Percentiles rank a stretch among this genome's conserved stretches.
Evolutionary conservation across 2,329 filamentous ascomycete species (phyloP).

Genomic region (Ceratocystis papillata): DNA sequence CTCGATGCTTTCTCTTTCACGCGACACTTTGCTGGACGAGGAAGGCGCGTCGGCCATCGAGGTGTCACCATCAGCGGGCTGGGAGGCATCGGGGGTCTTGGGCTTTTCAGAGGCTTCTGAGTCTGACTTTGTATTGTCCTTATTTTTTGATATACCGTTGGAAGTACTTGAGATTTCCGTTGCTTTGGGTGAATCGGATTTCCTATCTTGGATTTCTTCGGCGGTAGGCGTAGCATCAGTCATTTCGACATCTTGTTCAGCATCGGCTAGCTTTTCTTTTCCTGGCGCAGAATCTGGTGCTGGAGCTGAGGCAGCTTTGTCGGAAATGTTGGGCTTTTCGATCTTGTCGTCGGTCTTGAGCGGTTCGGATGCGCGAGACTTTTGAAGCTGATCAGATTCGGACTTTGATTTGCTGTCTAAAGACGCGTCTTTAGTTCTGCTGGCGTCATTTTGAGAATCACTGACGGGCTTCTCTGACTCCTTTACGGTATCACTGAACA

Average conservation of each 20-base stretch:
- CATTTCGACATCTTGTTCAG: slow-evolving; percentile 9
- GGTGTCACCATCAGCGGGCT: slow-evolving; percentile 27
- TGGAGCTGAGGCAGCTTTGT: slow-evolving; percentile 1
- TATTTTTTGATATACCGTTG: not conserved
- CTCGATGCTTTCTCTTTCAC: slow-evolving; percentile 67
- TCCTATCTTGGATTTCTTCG: not conserved
- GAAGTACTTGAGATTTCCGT: not conserved
- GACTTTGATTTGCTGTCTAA: not conserved
- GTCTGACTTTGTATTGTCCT: not conserved
- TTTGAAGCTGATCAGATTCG: slow-evolving; percentile 4
- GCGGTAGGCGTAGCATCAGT: not conserved
- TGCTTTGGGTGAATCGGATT: not conserved
- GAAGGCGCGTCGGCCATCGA: slow-evolving; percentile 37
- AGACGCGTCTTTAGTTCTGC: not conserved
- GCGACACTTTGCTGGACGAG: slow-evolving; percentile 49
- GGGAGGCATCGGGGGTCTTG: slow-evolving; percentile 22
- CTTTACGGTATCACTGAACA: slow-evolving; percentile 5
- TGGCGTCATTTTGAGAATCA: not conserved
- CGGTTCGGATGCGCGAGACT: not conserved
- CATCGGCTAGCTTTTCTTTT: not conserved
- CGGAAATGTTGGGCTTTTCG: not conserved
- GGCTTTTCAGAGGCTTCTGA: slow-evolving; percentile 5
- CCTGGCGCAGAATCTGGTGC: not conserved
- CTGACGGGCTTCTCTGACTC: not conserved
- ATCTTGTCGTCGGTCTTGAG: slow-evolving; percentile 9